Base-by-base conservation (phyloP, 1,284 basidiomycete species). In the Cystobasidium sp. region DNA sequence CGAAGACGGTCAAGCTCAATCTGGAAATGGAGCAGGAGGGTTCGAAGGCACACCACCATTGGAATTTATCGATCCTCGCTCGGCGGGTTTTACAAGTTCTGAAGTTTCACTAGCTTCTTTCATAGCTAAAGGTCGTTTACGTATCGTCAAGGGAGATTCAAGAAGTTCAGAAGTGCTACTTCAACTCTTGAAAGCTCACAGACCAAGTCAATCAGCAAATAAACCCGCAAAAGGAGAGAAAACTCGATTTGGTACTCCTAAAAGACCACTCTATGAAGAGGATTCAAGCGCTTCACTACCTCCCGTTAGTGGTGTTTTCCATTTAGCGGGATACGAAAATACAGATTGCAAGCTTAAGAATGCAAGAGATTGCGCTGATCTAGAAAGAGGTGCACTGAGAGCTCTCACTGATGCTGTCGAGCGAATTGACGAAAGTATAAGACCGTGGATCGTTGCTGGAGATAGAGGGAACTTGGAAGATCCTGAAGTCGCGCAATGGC, bases 41-140 rank as follows among this genome's bases (percentile, higher is more conserved):
- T 39, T 46, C 51, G 63, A 66, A n/a, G 67, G 55, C 20, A 61
- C 73, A 9, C 66, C 72, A 18, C 76, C 76, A 20, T 43, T 78
- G 41, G 78, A 79, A 47, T 76, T 78, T 1, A 76, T 78, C 7
- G 78, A 79, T 68, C 78, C 78, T 18, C 74, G 78, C n/a, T 75
- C 78, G 12, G 75, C 76, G 49, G 78, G 77, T 16, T 79, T 79
- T 52, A 74, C 77, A 10, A 73, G 72, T 4, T 70, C 65, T 1
- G 78, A 79, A 72, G 71, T 78, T 2, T 75, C 75, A 37, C 75
- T 79, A 58, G 76, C 76, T 16, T 76, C 67, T 24, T 77, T 78
- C 65, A 69, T 70, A 51, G 73, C 62, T 31, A 47, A 61, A 24
- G 78, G 78, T 56, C 76, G 77, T 51, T 68, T 79, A 16, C 69